phyloP scores from a whole-genome alignment of 2,329 filamentous ascomycete species.

The Microsporum canis region DNA sequence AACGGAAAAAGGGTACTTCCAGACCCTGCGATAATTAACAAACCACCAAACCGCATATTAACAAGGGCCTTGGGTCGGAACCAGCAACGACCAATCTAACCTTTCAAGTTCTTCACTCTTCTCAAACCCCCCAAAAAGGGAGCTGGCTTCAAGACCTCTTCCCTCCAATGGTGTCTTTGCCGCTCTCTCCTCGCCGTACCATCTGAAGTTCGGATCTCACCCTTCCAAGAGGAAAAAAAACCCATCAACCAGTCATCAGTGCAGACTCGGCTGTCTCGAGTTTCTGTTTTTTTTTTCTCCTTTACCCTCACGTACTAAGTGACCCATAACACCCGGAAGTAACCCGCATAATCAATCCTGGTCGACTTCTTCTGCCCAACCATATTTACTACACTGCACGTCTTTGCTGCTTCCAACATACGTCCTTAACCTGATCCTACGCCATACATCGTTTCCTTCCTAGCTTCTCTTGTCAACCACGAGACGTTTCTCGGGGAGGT shows the following conservation, averaged over 20 bases:
- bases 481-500: not conserved
- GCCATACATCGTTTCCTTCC: not conserved
- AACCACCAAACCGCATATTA: slow-evolving; percentile 2
- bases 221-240: not conserved
- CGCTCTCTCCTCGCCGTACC: not conserved
- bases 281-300: not conserved
- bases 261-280: not conserved
- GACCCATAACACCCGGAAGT: slow-evolving; percentile 2
- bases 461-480: not conserved
- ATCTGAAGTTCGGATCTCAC: not conserved
- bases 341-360: slow-evolving; percentile 3
- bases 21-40: not conserved
- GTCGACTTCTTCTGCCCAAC: not conserved
- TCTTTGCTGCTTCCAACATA: not conserved
- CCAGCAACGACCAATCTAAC: not conserved
- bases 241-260: not conserved
- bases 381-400: not conserved
- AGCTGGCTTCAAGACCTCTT: not conserved
- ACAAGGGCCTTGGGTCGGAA: not conserved
- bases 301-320: not conserved
- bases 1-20: slow-evolving; percentile 1
- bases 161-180: not conserved
- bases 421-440: not conserved
- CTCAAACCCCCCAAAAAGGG: not conserved
- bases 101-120: not conserved